Evolutionary conservation across 2,329 filamentous ascomycete species (phyloP).

Genomic region (Escovopsis sp.): DNA sequence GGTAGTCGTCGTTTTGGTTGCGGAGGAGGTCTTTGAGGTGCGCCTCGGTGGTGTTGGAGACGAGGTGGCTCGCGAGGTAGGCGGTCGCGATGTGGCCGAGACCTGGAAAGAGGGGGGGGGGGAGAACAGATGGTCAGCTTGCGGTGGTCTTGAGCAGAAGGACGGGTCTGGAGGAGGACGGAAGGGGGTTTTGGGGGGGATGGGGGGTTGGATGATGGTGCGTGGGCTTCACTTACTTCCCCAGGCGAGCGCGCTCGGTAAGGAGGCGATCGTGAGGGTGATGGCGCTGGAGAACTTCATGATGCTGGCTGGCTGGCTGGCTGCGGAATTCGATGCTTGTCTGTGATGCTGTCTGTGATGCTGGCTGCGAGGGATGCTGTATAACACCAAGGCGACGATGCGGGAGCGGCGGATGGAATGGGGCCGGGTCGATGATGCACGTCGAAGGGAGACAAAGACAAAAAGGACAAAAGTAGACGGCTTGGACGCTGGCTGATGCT

Average conservation of each 20-base stretch:
- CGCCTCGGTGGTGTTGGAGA: constrained; percentile 37
- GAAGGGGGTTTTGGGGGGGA: no score
- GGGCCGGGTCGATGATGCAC: no score
- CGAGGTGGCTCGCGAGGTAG: constrained; percentile 46
- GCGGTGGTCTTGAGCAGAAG: not conserved
- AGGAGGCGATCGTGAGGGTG: constrained; percentile 17
- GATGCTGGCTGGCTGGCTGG: not conserved
- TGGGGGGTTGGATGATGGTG: no score
- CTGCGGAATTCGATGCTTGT: no score
- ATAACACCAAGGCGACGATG: no score
- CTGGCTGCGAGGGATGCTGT: no score
- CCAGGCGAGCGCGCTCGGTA: constrained; percentile 25
- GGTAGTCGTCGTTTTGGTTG: constrained; percentile 40
- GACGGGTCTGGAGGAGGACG: not conserved
- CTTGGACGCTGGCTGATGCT: no score
- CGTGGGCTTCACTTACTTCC: constrained; percentile 21
- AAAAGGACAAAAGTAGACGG: no score
- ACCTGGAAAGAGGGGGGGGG: no score
- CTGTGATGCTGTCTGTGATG: no score
- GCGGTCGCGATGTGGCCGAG: constrained; percentile 53
- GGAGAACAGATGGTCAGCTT: constrained; percentile 1
- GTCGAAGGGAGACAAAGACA: no score
- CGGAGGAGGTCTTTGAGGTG: constrained; percentile 44
- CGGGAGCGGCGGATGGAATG: no score
- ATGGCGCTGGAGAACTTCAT: constrained; percentile 22